Evolutionary conservation across 352 stramenopile genomes (phyloP), one percentile per base, ranked within the genome.

Genomic region (Blastocystis sp.): DNA sequence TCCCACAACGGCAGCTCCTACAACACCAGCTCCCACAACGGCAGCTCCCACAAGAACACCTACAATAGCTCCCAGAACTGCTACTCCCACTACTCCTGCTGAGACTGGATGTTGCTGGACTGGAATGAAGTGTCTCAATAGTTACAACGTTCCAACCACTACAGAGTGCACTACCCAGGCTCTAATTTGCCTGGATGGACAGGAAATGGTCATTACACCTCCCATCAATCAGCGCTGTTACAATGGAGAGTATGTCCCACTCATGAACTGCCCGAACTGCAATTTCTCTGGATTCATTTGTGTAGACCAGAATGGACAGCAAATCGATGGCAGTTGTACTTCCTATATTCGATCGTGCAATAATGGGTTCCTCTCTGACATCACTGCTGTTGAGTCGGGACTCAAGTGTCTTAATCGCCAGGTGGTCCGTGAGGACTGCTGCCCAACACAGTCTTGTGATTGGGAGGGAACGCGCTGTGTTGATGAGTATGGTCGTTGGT

Each of bases 391-490:
- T 7, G 39, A 64, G 29, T 47, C 73, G 20, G 73, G 56, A 37
- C 62, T 66, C 29, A 7, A 26, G 3, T 84, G 73, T 29, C 53
- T 43, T 11, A 84, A 84, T 53, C 47, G 55, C n/a, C 37, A 47
- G 6, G 47, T 84, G 39, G 53, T 84, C 20, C 70, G 37, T 50
- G 55, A 80, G 15, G 41, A 54, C 26, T 59, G 29, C 50, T 80
- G 70, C 34, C 8, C 41, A 8, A 8, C 39, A 3, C 70, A 80
- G 55, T 64, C 70, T 6, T 80, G 70, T 41, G 45, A 63, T 41
- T 80, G 50, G 47, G 54, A 29, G 26, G 70, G 70, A n/a, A 80
- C 70, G 5, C 70, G 45, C 50, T 80, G 70, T 41, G 70, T 80
- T 4, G 70, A 80, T 56, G 37, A 26, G 7, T n/a, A 43, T 3